Conservation (phyloP, 208 protist genomes). For the Angomonas deanei region DNA sequence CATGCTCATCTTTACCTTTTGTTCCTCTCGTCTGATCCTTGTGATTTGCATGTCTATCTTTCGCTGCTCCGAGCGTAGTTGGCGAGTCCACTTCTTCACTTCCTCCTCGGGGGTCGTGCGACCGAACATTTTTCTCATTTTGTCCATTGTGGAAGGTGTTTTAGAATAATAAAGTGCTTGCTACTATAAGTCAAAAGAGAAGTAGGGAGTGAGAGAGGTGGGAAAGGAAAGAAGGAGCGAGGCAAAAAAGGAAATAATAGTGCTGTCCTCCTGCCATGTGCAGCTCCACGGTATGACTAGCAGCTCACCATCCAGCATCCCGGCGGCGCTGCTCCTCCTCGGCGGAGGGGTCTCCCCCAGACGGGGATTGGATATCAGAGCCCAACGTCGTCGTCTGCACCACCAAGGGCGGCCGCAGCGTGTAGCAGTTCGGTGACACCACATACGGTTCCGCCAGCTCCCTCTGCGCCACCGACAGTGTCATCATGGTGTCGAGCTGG, state of each 20-base stretch:
- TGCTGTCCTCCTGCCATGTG: neutral
- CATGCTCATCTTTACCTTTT: constrained; percentile 75
- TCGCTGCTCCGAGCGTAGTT: constrained; percentile 70
- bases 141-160: constrained; percentile 19
- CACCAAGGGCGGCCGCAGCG: constrained; percentile 76
- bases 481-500: constrained; percentile 87
- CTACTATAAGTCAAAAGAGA: constrained; percentile 5
- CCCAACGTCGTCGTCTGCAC: constrained; percentile 49
- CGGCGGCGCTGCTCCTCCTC: constrained; percentile 19
- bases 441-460: constrained; percentile 30
- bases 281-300: no score
- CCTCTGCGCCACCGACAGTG: constrained; percentile 26
- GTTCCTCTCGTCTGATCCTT: constrained; percentile 80
- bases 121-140: constrained; percentile 54
- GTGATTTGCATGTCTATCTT: constrained; percentile 78
- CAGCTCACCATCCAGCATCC: constrained; percentile 21
- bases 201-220: constrained; percentile 3
- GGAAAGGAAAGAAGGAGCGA: constrained; percentile 6
- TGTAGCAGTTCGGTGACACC: constrained; percentile 57
- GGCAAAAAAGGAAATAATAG: constrained; percentile 5
- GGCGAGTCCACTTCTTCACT: constrained; percentile 67
- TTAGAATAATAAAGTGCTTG: neutral
- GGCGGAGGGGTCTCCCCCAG: neutral
- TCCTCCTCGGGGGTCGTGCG: constrained; percentile 64
- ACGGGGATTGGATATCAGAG: constrained; percentile 64